Evolutionary conservation across 2,329 filamentous ascomycete species (phyloP), one percentile per base, ranked within the genome.

Genomic region (Cordyceps farinosa): DNA sequence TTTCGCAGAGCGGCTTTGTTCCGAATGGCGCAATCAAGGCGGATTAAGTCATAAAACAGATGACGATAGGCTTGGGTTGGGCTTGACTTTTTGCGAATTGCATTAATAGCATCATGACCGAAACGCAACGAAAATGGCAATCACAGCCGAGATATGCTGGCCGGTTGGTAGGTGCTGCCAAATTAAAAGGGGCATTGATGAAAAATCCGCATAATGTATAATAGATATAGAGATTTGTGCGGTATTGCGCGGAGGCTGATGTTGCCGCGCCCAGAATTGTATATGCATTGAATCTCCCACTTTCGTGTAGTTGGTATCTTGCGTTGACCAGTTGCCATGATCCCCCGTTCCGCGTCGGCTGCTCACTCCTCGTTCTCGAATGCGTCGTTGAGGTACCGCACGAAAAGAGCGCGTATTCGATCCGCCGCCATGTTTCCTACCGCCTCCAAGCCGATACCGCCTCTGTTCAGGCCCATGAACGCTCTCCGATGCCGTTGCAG

Each of bases 401-500:
- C 86, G 72, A 90, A 90, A 40, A 82, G 84, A 71, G 86, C 84
- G 65, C 82, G 79, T 69, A 90, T 80, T 68, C 85, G 81, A 34
- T 79, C 78, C 2, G 79, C 81, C 6, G 77, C 78, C 73, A 86
- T 76, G 66, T 81, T 84, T 1, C 82, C 82, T 3, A 85, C 80
- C 1, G 75, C 77, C 68, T 87, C 85, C 62, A 80, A 76, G 53
- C 79, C 86, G 65, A 85, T 92, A 71, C 81, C 90, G 70, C 78
- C 91, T 57, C 91, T 80, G 69, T 93, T 93, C 73, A 96, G 74
- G 5, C 82, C 84, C 69, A 94, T 87, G 76, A 91, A 96, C 55
- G 92, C 90, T 69, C 91, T 83, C 65, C 91, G 82, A 68, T 93
- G 78, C 66, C 91, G 82, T 77, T 96, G 91, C 67, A 96, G 77